These are phyloP conservation scores for Xanthoparmelia taractica DNA, from an alignment of 495 filamentous ascomycete genomes.

Conservation along the genomic window DNA sequence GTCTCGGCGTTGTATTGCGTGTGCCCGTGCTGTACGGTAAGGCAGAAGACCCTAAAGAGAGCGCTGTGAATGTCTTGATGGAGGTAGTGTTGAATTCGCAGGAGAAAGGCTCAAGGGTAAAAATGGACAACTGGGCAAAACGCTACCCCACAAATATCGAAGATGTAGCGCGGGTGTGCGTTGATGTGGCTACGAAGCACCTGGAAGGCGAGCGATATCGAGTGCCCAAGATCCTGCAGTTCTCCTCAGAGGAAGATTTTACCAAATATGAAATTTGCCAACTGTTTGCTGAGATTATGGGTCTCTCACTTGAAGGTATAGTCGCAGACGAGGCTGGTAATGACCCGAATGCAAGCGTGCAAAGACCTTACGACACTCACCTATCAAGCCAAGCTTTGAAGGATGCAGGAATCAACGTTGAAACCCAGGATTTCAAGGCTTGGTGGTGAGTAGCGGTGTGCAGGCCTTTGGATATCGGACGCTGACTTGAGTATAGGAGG, in stretches of 20 bases:
- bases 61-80: conserved; percentile 75
- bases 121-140: conserved; percentile 85
- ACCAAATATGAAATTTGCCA: conserved; percentile 91
- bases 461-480: not conserved
- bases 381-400: conserved; percentile 68
- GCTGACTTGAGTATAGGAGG: conserved; percentile 32
- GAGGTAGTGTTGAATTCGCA: conserved; percentile 65
- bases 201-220: conserved; percentile 36
- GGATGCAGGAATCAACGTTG: conserved; percentile 69
- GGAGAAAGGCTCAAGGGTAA: conserved; percentile 47
- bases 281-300: conserved; percentile 72
- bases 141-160: conserved; percentile 83
- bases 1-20: conserved; percentile 61
- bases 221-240: conserved; percentile 72
- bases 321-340: conserved; percentile 64
- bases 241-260: conserved; percentile 76
- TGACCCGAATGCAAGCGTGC: conserved; percentile 63
- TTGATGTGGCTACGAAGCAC: conserved; percentile 63
- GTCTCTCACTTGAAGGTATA: conserved; percentile 63
- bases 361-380: conserved; percentile 85
- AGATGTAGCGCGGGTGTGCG: conserved; percentile 76
- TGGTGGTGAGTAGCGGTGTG: conserved; percentile 64
- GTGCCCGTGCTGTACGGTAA: conserved; percentile 85
- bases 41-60: conserved; percentile 58
- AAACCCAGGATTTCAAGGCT: conserved; percentile 63